Evolutionary conservation across 768 basidiomycete genomes (phyloP), one percentile per base, ranked within the genome.

Genomic region (Glaciozyma antarctica): DNA sequence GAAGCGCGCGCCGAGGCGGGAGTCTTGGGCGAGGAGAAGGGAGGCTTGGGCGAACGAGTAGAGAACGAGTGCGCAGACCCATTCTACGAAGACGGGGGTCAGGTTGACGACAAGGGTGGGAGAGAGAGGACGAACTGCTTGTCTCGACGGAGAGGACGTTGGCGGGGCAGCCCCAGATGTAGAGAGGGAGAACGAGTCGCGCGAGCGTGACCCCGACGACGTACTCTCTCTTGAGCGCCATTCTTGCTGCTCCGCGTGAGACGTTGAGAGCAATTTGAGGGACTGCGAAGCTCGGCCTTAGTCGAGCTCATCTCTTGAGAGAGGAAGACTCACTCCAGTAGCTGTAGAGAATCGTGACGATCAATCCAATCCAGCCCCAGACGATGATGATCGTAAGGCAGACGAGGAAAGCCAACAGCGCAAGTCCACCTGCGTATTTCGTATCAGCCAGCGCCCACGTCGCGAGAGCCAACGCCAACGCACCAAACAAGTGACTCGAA

Each of bases 191-290:
- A 47, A 70, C 48, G 5, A 75, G 58, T 19, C 74, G 64, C 15
- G 65, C 63, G 30, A 64, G 13, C n/a, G 72, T 71, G 10, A 64
- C 69, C 0, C 65, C 69, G 28, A 75, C 5, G 48, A 75, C 65
- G 45, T 65, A 75, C 61, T 73, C 65, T 49, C 48, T 59, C n/a
- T 62, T 30, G 43, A 75, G 64, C 10, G 66, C 58, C 55, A 66
- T 62, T 0, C 74, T 58, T 1, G 69, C 68, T 2, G 65, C 61
- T 9, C 74, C 74, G 30, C 73, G 67, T 8, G 61, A 38, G 5
- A 70, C 72, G 53, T 73, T 75, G 41, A 61, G 56, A 21, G 66
- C 52, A 60, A 75, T 75, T 38, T 75, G 74, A 5, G 74, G 74
- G 19, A 72, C 66, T 70, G 57, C 8, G 13, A 48, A 21, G 19